Evolutionary conservation across 2,329 filamentous ascomycete genomes (phyloP), one percentile per base, ranked within the genome.

Genomic region (Fusarium decemcellulare): DNA sequence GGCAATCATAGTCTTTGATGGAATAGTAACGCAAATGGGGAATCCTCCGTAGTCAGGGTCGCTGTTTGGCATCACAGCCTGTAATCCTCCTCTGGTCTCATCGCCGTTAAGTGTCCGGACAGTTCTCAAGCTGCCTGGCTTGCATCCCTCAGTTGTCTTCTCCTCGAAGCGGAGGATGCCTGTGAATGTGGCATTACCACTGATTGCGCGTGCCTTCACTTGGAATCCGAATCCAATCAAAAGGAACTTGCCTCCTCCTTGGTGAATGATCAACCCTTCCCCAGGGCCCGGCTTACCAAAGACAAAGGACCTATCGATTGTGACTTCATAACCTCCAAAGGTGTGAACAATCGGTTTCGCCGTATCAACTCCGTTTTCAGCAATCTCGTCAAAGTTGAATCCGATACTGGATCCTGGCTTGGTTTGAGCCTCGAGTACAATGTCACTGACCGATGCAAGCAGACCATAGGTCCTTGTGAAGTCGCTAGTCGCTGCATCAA

Each of bases 41-140:
- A 86, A 86, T 0, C 82, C 83, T 5, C 85, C 85, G 74, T 87
- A 87, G 63, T 87, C 85, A 0, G 84, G 84, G 43, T 86, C 78
- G 44, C 85, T 82, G 61, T 81, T 84, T 2, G 48, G 44, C 65
- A 70, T 70, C 43, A 15, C 18, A 40, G 7, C 29, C 6, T 6
- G 61, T 65, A 36, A 63, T 29, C 32, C 32, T 9, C 32, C 12
- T 8, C 55, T 54, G 2, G 65, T 70, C 36, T 70, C 61, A 15
- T 68, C 67, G 6, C 67, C 65, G 15, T 70, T 68, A 11, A 68
- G 29, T 8, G 27, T 39, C 11, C 65, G 50, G 8, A 56, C 9
- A 1, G 47, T 66, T 11, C 53, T 16, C 9, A 67, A 8, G 16
- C 15, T 18, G 1, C 56, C 47, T 6, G 16, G 43, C 37, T 46